These are phyloP conservation scores for Saccharomyces hybrid DNA, from an alignment of 1,139 yeast species.

Conservation along the genomic window DNA sequence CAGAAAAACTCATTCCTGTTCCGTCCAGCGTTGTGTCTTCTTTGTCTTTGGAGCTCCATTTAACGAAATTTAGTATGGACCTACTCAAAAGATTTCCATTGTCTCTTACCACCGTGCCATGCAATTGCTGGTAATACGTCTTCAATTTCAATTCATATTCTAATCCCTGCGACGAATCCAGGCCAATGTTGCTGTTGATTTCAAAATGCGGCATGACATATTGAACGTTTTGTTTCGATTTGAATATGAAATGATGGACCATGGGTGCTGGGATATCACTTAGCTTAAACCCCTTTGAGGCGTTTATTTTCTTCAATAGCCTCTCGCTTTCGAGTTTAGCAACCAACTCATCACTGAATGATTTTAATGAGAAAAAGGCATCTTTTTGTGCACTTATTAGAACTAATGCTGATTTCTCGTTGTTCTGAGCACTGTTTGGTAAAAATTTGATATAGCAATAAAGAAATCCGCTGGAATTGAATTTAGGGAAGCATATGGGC, in stretches of 20 bases:
- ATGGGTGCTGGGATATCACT: conserved; percentile 53
- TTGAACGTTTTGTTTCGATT: conserved; percentile 56
- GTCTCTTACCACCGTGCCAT: conserved; percentile 21
- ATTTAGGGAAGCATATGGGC: conserved; percentile 86
- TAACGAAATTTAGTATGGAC: conserved; percentile 27
- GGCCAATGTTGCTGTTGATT: conserved; percentile 1
- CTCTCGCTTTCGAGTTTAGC: conserved; percentile 9
- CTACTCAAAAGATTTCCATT: conserved; percentile 22
- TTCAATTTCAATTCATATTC: conserved; percentile 20
- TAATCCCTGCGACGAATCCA: conserved; percentile 1
- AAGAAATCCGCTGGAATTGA: conserved; percentile 80
- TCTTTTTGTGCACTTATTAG: conserved; percentile 78
- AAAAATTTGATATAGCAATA: conserved; percentile 70
- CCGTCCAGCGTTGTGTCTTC: conserved; percentile 12
- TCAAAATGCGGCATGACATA: conserved; percentile 37
- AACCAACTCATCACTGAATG: conserved; percentile 48
- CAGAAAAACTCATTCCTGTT: neutral
- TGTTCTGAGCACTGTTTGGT: conserved; percentile 6
- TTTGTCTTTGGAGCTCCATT: conserved; percentile 28
- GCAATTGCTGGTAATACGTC: conserved; percentile 24
- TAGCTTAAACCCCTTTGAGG: conserved; percentile 36
- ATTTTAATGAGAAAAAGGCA: conserved; percentile 68
- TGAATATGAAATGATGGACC: conserved; percentile 74
- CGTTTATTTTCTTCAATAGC: conserved; percentile 33
- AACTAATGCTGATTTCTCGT: conserved; percentile 49